Conservation (phyloP, 768 basidiomycete species). For the Neoboletus brunneissimus region DNA sequence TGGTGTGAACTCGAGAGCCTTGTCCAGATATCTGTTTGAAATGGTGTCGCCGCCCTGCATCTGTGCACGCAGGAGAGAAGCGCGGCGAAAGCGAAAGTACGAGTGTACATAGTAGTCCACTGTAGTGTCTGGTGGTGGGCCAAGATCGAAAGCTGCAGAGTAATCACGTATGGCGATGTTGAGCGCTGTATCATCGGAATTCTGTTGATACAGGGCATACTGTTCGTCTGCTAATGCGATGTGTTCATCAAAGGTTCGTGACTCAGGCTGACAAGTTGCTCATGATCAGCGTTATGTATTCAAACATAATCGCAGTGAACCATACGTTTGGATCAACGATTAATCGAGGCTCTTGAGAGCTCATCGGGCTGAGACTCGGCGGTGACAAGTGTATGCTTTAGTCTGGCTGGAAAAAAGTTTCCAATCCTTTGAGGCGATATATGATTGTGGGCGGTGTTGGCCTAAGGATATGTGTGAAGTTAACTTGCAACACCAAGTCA, state of each 20-base stretch:
- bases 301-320: not conserved
- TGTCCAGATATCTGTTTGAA: constrained; percentile 9
- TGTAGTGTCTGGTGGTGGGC: constrained; percentile 1
- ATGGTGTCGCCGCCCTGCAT: not conserved
- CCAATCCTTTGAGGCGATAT: not conserved
- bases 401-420: not conserved
- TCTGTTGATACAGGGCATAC: constrained; percentile 3
- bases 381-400: not conserved
- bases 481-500: no score
- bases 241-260: constrained; percentile 28
- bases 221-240: constrained; percentile 11
- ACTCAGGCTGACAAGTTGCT: not conserved
- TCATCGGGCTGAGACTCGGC: not conserved
- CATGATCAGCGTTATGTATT: not conserved
- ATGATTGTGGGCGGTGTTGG: not conserved
- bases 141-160: constrained; percentile 18
- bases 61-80: not conserved
- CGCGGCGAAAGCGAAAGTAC: constrained; percentile 10
- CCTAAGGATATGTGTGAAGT: not conserved
- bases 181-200: not conserved
- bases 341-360: not conserved
- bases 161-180: constrained; percentile 15
- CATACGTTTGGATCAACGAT: not conserved
- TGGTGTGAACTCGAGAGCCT: constrained; percentile 2
- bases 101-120: constrained; percentile 2